Percentiles rank a stretch among this genome's conserved stretches.
phyloP scores from a whole-genome alignment of 345 rosid species.

The Zanthoxylum bungeanum region DNA sequence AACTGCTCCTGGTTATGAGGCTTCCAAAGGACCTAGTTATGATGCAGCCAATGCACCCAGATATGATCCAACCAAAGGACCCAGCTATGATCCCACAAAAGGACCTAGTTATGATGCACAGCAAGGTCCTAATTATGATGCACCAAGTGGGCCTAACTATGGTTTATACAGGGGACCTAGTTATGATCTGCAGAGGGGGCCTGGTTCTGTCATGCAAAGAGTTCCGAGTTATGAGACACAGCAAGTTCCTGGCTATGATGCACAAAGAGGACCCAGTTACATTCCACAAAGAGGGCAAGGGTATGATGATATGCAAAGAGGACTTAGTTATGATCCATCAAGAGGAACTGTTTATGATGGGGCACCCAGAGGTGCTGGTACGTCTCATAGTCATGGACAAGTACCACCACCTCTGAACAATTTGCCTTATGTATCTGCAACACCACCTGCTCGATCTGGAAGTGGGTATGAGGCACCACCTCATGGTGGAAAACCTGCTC shows the following conservation, averaged over 20 bases:
- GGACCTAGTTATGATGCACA: slow-evolving; percentile 18
- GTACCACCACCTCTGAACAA: slow-evolving; percentile 30
- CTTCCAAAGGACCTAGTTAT: slow-evolving; percentile 31
- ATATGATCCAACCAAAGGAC: slow-evolving; percentile 30
- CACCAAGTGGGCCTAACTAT: slow-evolving; percentile 18
- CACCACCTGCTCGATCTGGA: slow-evolving; percentile 50
- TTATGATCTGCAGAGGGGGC: slow-evolving; percentile 13
- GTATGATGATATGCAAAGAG: slow-evolving; percentile 31
- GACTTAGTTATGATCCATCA: slow-evolving; percentile 30
- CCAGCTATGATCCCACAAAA: slow-evolving; percentile 17
- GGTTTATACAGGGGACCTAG: slow-evolving; percentile 16
- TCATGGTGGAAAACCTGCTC: slow-evolving; percentile 51
- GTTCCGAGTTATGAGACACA: slow-evolving; percentile 20
- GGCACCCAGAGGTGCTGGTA: slow-evolving; percentile 38
- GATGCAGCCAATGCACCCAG: slow-evolving; percentile 25
- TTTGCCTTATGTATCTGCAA: slow-evolving; percentile 50
- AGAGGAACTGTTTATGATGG: slow-evolving; percentile 39
- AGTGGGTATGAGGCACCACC: slow-evolving; percentile 38
- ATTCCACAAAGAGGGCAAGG: slow-evolving; percentile 20
- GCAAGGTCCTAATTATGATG: slow-evolving; percentile 13
- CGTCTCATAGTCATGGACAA: slow-evolving; percentile 40
- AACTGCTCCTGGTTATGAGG: slow-evolving; percentile 37
- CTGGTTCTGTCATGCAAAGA: background rate
- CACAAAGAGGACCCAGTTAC: slow-evolving; percentile 20
- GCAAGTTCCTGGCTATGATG: slow-evolving; percentile 21